These are phyloP conservation scores for Leccinum arenicola DNA, from an alignment of 768 basidiomycete species.

Conservation along the genomic window DNA sequence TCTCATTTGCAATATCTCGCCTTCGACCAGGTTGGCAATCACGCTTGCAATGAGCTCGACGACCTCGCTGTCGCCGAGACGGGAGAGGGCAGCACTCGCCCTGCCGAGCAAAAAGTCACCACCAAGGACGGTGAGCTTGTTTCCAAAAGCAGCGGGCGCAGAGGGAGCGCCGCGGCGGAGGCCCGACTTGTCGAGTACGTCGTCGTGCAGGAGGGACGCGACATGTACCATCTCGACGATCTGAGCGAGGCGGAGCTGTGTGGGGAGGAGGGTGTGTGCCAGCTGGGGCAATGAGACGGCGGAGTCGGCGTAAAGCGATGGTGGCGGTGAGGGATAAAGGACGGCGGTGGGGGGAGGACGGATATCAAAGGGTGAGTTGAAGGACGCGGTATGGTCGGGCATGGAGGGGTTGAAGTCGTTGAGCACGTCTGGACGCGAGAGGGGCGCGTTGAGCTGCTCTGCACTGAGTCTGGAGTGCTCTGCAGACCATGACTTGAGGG, in stretches of 20 bases:
- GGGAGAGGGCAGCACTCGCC: conserved; percentile 80
- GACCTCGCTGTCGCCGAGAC: conserved; percentile 84
- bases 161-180: conserved; percentile 68
- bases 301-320: conserved; percentile 18
- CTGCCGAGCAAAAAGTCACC: conserved; percentile 96
- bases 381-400: conserved; percentile 73
- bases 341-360: conserved; percentile 27
- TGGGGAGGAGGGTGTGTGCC: conserved; percentile 54
- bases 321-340: conserved; percentile 28
- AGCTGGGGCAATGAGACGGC: conserved; percentile 32
- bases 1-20: conserved; percentile 81
- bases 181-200: conserved; percentile 73
- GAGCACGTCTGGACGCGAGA: conserved; percentile 76
- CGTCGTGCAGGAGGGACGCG: conserved; percentile 90
- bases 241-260: conserved; percentile 89
- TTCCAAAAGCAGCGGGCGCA: conserved; percentile 78
- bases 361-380: conserved; percentile 55
- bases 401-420: conserved; percentile 91
- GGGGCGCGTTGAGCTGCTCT: conserved; percentile 73
- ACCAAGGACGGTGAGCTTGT: conserved; percentile 90
- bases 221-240: conserved; percentile 99
- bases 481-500: conserved; percentile 57
- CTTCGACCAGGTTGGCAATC: conserved; percentile 95
- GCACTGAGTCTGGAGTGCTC: conserved; percentile 53
- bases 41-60: conserved; percentile 92